phyloP scores from a whole-genome alignment of 2,329 filamentous ascomycete species.

The Tolypocladium album region DNA sequence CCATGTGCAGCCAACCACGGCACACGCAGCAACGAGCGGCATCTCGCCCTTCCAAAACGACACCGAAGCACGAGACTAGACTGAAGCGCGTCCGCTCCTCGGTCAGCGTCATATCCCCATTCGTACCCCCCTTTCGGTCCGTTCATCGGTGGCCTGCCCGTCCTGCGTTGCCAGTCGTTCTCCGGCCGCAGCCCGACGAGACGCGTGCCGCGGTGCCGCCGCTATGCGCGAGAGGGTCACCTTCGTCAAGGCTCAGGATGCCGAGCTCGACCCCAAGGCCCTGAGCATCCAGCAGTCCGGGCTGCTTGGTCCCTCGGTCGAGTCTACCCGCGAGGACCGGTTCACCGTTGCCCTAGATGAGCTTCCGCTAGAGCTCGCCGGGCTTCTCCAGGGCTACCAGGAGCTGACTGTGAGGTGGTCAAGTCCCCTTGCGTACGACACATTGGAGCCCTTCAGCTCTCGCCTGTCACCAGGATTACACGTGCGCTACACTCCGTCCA shows the following conservation, averaged over 20 bases:
- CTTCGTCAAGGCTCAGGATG: conserved; percentile 58
- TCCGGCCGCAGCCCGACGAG: neutral
- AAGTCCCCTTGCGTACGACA: conserved; percentile 43
- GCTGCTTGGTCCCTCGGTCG: conserved; percentile 45
- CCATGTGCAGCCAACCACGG: neutral
- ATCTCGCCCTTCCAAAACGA: neutral
- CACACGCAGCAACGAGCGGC: neutral
- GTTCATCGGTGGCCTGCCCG: neutral
- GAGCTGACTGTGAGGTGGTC: conserved; percentile 75
- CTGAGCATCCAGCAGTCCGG: conserved; percentile 46
- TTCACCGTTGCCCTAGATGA: conserved; percentile 65
- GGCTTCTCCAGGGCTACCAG: conserved; percentile 51
- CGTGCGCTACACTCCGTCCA: conserved; percentile 57
- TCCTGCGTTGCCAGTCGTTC: neutral
- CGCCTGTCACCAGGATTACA: conserved; percentile 73
- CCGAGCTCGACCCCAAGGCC: conserved; percentile 51
- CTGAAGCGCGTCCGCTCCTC: neutral
- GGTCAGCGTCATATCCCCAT: neutral
- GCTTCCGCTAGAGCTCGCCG: conserved; percentile 56
- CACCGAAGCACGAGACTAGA: conserved; percentile 3
- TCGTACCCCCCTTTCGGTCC: neutral
- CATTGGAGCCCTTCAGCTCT: conserved; percentile 61
- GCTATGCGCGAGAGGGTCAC: conserved; percentile 71
- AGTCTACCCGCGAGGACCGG: conserved; percentile 67
- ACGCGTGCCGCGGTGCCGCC: conserved; percentile 10